A percentile compares a stretch with the other conserved stretches of the same genome.
Conservation (phyloP, 2,329 filamentous ascomycete genomes). For the Cladosporium austrohemisphaericum region DNA sequence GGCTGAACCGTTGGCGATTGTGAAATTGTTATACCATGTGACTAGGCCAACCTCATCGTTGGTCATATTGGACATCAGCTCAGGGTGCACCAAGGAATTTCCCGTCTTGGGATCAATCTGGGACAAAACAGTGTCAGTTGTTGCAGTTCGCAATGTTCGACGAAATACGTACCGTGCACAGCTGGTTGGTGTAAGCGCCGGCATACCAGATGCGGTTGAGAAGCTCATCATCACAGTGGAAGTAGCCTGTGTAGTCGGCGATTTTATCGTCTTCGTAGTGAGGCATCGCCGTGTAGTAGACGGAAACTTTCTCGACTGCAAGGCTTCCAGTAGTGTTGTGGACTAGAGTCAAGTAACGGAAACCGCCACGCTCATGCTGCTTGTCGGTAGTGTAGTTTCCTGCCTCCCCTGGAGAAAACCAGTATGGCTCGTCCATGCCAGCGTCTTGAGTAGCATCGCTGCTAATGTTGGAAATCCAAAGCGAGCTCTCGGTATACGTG, state of each 20-base stretch:
- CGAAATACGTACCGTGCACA: constrained; percentile 29
- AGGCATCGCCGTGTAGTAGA: constrained; percentile 46
- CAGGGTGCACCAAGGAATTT: constrained; percentile 15
- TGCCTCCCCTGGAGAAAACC: constrained; percentile 41
- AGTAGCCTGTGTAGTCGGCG: constrained; percentile 40
- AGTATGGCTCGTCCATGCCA: constrained; percentile 46
- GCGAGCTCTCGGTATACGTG: constrained; percentile 40
- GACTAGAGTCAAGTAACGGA: constrained; percentile 51
- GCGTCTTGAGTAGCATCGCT: constrained; percentile 40
- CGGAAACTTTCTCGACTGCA: constrained; percentile 37
- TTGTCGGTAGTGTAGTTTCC: constrained; percentile 45
- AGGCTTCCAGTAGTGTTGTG: constrained; percentile 37
- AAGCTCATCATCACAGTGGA: constrained; percentile 37
- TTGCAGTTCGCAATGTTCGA: not conserved
- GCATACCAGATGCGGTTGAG: constrained; percentile 58
- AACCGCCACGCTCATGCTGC: constrained; percentile 48
- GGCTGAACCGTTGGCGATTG: constrained; percentile 31
- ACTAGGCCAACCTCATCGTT: constrained; percentile 8
- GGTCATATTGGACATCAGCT: constrained; percentile 17
- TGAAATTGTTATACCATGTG: constrained; percentile 37
- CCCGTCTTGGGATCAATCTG: constrained; percentile 10
- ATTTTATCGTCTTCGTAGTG: constrained; percentile 39
- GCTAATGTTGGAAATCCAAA: constrained; percentile 52
- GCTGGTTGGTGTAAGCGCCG: constrained; percentile 39
- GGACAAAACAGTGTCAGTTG: not conserved